These are phyloP conservation scores for Oryza officinalis DNA, from an alignment of 176 grass and related monocot species.

Conservation along the genomic window DNA sequence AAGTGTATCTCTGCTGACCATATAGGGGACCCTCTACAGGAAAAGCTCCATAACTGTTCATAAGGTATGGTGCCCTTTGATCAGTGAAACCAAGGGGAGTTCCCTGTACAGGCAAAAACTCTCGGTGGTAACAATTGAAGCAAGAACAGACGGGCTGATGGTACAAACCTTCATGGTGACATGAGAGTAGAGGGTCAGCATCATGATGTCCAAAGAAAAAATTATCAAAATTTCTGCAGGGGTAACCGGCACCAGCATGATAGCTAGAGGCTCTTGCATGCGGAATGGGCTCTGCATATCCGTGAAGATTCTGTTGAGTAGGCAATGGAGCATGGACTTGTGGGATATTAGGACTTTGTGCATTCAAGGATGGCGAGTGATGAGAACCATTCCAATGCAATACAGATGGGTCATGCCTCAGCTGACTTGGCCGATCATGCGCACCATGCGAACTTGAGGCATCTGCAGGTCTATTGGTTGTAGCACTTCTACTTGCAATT, in stretches of 20 bases:
- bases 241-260: slow-evolving; percentile 35
- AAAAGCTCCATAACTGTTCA: slow-evolving; percentile 48
- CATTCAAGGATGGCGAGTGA: slow-evolving; percentile 35
- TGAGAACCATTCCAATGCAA: slow-evolving; percentile 43
- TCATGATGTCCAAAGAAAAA: slow-evolving; percentile 68
- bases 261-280: slow-evolving; percentile 40
- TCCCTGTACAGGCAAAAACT: slow-evolving; percentile 61
- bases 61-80: slow-evolving; percentile 48
- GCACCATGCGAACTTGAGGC: slow-evolving; percentile 40
- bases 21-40: slow-evolving; percentile 37
- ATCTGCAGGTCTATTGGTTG: slow-evolving; percentile 29
- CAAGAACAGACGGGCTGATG: slow-evolving; percentile 82
- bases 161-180: slow-evolving; percentile 72
- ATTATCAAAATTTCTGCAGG: slow-evolving; percentile 56
- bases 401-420: slow-evolving; percentile 44
- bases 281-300: slow-evolving; percentile 49
- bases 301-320: slow-evolving; percentile 38
- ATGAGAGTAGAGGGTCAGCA: slow-evolving; percentile 67
- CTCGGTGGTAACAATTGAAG: slow-evolving; percentile 61
- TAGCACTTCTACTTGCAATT: slow-evolving; percentile 25
- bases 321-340: slow-evolving; percentile 57
- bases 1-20: slow-evolving; percentile 53
- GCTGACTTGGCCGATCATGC: slow-evolving; percentile 39
- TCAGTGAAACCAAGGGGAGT: slow-evolving; percentile 47
- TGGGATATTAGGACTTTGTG: slow-evolving; percentile 40